Evolutionary conservation across 176 grass and related monocot species (phyloP).

Genomic region (Saccharum officinarum): DNA sequence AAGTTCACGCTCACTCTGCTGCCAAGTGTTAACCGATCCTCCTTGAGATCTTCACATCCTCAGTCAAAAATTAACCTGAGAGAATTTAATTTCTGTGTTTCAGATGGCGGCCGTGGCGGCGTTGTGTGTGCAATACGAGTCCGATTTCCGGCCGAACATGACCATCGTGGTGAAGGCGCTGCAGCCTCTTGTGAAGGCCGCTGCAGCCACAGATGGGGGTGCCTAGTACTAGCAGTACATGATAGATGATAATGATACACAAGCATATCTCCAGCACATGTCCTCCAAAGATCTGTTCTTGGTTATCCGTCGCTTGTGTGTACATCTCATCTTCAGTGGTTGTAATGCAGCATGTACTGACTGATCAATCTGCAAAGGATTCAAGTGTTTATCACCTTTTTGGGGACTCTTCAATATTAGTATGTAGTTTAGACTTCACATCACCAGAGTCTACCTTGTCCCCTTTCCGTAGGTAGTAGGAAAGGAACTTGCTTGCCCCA

Average conservation of each 20-base stretch:
- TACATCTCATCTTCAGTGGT: not conserved
- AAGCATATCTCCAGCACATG: not conserved
- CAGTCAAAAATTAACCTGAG: not conserved
- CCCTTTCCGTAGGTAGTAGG: no score
- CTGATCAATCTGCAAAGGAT: conserved; percentile 11
- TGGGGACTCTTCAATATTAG: not conserved
- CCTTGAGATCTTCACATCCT: not conserved
- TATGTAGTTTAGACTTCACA: no score
- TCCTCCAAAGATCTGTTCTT: not conserved
- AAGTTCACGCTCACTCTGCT: not conserved
- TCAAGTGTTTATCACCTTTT: not conserved
- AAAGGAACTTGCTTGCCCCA: no score
- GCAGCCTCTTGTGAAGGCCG: no score
- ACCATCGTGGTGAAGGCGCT: conserved; percentile 69
- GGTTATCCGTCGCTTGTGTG: not conserved
- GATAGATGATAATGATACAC: not conserved
- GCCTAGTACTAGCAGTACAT: no score
- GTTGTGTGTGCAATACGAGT: conserved; percentile 63
- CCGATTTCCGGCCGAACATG: conserved; percentile 67
- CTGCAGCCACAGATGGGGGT: not conserved
- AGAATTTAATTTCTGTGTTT: not conserved
- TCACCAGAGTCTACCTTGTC: no score
- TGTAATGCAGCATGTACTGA: conserved; percentile 13
- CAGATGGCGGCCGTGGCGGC: conserved; percentile 62
- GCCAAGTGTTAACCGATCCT: not conserved